Evolutionary conservation across 768 basidiomycete species (phyloP).

Genomic region (Podaxis mareebaensis): DNA sequence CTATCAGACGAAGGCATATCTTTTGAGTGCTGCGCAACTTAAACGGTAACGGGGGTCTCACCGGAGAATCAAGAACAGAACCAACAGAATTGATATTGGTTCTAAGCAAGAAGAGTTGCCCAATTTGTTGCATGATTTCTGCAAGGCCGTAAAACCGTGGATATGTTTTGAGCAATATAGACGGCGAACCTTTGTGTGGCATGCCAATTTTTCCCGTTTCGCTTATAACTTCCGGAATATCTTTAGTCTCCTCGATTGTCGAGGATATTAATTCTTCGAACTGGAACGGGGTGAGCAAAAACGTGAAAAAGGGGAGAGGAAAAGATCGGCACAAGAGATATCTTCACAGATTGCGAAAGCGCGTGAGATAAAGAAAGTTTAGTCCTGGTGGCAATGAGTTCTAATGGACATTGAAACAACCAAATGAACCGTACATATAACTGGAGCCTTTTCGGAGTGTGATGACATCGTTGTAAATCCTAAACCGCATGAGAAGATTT

Average conservation of each 20-base stretch:
- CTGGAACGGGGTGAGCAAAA: constrained; percentile 33
- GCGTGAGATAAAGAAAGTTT: constrained; percentile 95
- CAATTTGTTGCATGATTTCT: constrained; percentile 99
- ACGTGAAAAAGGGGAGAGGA: background rate
- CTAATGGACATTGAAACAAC: constrained; percentile 16
- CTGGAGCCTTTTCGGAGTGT: constrained; percentile 92
- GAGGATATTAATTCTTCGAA: constrained; percentile 92
- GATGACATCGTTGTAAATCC: constrained; percentile 98
- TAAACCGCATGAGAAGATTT: constrained; percentile 23
- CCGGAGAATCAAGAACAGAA: constrained; percentile 94
- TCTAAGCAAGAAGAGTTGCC: constrained; percentile 88
- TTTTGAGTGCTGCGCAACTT: constrained; percentile 12
- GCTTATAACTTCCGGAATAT: constrained; percentile 90
- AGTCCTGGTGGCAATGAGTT: constrained; percentile 58
- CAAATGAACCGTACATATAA: constrained; percentile 71
- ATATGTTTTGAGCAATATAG: constrained; percentile 14
- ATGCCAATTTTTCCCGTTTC: constrained; percentile 95
- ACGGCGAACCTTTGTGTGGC: constrained; percentile 68
- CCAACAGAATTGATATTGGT: constrained; percentile 96
- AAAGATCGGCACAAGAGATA: constrained; percentile 65
- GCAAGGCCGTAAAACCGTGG: constrained; percentile 16
- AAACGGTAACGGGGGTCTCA: constrained; percentile 38
- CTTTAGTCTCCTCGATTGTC: constrained; percentile 95
- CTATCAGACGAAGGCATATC: constrained; percentile 35
- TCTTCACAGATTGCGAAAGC: constrained; percentile 94